A percentile compares a stretch with the other conserved stretches of the same genome.
Conservation (phyloP, 257 asterid species). For the Primulina eburnea region DNA sequence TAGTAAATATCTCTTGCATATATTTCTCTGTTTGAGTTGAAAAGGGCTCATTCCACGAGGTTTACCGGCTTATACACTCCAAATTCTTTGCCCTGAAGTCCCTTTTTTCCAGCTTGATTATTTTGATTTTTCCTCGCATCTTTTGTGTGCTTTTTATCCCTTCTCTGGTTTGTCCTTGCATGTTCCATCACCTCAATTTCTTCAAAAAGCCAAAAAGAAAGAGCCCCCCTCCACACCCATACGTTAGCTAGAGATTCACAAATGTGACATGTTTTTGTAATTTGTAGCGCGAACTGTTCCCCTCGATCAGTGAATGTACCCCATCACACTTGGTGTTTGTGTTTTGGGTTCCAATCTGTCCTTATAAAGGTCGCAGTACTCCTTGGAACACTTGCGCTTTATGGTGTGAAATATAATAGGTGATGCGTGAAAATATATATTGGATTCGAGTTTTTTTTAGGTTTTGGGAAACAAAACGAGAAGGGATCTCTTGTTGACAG, state of each 20-base stretch:
- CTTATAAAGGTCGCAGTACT: too few relatives aligned
- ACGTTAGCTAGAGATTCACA: conserved; percentile 2
- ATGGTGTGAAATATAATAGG: too few relatives aligned
- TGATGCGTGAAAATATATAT: background rate
- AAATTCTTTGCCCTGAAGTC: background rate
- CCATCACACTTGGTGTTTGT: background rate
- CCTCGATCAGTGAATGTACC: background rate
- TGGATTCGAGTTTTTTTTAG: background rate
- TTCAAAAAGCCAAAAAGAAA: conserved; percentile 23
- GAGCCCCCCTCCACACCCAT: background rate
- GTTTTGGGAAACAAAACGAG: background rate
- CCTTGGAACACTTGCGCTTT: too few relatives aligned
- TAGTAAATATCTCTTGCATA: too few relatives aligned
- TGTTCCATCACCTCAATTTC: conserved; percentile 38
- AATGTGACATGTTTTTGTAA: conserved; percentile 5
- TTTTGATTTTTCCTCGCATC: background rate
- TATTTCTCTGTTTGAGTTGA: too few relatives aligned
- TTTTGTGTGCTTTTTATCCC: conserved; percentile 23
- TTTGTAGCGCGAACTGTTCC: background rate
- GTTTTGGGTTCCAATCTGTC: background rate
- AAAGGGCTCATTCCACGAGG: conserved; percentile 33
- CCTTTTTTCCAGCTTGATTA: conserved; percentile 18
- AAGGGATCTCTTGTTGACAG: background rate
- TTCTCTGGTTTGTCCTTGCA: conserved; percentile 37
- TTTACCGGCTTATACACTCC: conserved; percentile 1